Evolutionary conservation across 495 filamentous ascomycete species (phyloP).

Genomic region (Chaetomium cochliodes): DNA sequence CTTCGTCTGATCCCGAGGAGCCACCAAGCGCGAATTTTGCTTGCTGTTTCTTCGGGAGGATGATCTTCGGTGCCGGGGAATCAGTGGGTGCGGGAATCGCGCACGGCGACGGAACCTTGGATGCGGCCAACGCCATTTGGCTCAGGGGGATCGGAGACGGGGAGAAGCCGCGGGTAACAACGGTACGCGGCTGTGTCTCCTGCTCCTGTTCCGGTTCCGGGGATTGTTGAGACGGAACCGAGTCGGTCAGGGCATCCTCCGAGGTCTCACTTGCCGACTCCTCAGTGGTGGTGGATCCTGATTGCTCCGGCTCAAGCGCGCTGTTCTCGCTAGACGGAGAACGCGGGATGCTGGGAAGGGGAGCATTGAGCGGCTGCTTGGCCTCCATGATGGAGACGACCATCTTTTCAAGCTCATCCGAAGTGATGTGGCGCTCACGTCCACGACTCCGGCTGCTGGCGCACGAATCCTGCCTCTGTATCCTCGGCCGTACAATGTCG

Average conservation of each 20-base stretch:
- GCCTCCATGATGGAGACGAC: constrained; percentile 80
- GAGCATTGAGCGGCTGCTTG: constrained; percentile 62
- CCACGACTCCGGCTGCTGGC: constrained; percentile 62
- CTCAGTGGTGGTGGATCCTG: constrained; percentile 42
- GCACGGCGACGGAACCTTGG: constrained; percentile 30
- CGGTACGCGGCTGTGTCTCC: constrained; percentile 56
- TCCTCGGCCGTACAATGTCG: constrained; percentile 58
- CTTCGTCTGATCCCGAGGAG: constrained; percentile 49
- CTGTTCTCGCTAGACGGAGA: constrained; percentile 31
- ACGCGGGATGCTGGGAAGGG: constrained; percentile 52
- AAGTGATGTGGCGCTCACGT: constrained; percentile 86
- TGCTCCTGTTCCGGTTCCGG: constrained; percentile 37
- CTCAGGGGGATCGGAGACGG: constrained; percentile 71
- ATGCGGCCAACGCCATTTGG: constrained; percentile 34
- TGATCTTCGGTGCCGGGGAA: constrained; percentile 50
- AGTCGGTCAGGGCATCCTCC: constrained; percentile 33
- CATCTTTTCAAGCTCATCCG: constrained; percentile 83
- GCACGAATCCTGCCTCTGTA: constrained; percentile 56
- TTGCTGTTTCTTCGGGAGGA: constrained; percentile 50
- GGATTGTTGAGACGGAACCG: constrained; percentile 37
- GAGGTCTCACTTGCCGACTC: constrained; percentile 39
- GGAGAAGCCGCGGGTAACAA: constrained; percentile 84
- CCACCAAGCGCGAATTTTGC: constrained; percentile 56
- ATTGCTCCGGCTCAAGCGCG: constrained; percentile 27
- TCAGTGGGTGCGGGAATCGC: constrained; percentile 46